Base-by-base conservation (phyloP, 495 filamentous ascomycete genomes). In the Letharia columbiana region DNA sequence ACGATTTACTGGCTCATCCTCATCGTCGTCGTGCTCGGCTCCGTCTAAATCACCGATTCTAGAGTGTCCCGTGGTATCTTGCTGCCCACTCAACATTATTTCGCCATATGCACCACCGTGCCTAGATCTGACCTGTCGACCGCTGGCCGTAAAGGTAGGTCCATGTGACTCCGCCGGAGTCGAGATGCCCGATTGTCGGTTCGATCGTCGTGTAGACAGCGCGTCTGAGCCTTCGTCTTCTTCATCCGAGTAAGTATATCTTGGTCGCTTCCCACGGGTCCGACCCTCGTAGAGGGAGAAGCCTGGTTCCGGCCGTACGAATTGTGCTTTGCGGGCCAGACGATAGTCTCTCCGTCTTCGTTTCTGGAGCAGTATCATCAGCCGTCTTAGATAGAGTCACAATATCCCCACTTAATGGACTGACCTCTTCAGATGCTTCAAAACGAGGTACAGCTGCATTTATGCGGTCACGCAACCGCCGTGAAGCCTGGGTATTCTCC, bases 241-340 rank as follows among this genome's bases (percentile, higher is more conserved):
- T 49, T 96, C 92, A 52, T 96, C 91, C 0, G 91, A 96, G 73
- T 89, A 98, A 0, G 92, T 97, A 68, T 98, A 98, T 73, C 90
- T 95, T 75, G 96, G 88, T 56, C 92, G 88, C 77, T 98, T 98
- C 50, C 94, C 94, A 62, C 94, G 85, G 0, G 95, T 98, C 54
- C 94, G 91, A 47, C 95, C 95, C 78, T 98, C 94, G 75, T 98
- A 98, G 61, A 94, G 80, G 18, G 91, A 96, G 76, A 92, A 92
- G 5, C 91, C 92, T 37, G 89, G 88, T 69, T 96, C 92, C 6
- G 92, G 91, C 18, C 93, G 87, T 62, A 86, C 81, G 76, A 98
- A 98, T 64, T 89, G 87, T 59, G 91, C 89, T 73, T 96, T 95
- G 63, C 91, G 89, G 65, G 84, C 83, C 72, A 89, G 82, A 35